Percentiles rank a stretch among this genome's conserved stretches.
Conservation (phyloP, 1,139 yeast genomes). For the Magnusiomyces tetraspermus region DNA sequence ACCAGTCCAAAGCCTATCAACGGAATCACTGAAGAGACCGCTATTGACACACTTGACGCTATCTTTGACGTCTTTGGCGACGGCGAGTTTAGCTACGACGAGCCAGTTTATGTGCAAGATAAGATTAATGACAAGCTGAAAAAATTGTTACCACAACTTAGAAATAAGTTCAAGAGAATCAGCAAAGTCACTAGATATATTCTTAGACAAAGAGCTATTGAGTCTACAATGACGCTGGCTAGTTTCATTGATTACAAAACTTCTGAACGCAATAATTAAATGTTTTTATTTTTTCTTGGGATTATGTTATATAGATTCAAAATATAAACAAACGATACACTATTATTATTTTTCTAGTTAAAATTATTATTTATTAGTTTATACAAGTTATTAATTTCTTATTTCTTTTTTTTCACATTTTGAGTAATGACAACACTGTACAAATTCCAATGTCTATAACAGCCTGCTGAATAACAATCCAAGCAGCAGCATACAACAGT, state of each 20-base stretch:
- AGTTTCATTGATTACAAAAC: constrained; percentile 71
- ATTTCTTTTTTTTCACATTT: background rate
- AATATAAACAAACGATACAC: no score
- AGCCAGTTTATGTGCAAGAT: constrained; percentile 52
- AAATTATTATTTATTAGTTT: no score
- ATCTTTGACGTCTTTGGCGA: constrained; percentile 82
- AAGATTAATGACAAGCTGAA: constrained; percentile 41
- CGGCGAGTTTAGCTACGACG: constrained; percentile 51
- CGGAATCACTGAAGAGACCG: constrained; percentile 31
- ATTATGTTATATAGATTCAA: no score
- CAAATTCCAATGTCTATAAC: constrained; percentile 20
- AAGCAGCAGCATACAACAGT: constrained; percentile 65
- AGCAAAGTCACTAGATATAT: constrained; percentile 56
- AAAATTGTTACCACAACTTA: constrained; percentile 41
- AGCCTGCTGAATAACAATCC: constrained; percentile 41
- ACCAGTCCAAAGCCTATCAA: background rate
- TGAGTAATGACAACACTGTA: constrained; percentile 6
- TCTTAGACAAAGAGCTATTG: constrained; percentile 59
- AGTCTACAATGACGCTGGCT: constrained; percentile 54
- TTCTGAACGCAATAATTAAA: constrained; percentile 27
- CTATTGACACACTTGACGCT: constrained; percentile 53
- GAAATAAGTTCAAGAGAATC: constrained; percentile 48
- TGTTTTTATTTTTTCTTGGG: no score
- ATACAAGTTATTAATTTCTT: background rate
- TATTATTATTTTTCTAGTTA: no score